Evolutionary conservation across 2,329 filamentous ascomycete genomes (phyloP).

Genomic region (Fusarium globosum): DNA sequence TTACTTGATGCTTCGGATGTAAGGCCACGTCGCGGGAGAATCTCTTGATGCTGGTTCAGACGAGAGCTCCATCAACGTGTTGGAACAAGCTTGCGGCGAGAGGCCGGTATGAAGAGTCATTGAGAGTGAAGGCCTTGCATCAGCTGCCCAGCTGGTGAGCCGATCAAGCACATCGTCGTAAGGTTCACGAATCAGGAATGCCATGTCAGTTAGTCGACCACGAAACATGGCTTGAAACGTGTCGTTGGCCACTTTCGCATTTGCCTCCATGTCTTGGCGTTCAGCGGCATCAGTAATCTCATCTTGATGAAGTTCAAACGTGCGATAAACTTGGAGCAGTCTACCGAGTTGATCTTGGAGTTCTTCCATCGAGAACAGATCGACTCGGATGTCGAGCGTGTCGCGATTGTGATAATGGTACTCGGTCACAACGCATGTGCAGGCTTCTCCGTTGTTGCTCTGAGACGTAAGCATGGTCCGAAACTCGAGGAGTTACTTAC

Average conservation of each 20-base stretch:
- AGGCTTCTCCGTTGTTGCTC: slow-evolving; percentile 58
- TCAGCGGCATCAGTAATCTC: slow-evolving; percentile 43
- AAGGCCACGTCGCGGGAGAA: slow-evolving; percentile 54
- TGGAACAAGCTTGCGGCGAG: slow-evolving; percentile 48
- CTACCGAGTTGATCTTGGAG: slow-evolving; percentile 49
- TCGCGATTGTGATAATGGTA: slow-evolving; percentile 53
- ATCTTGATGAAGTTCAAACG: slow-evolving; percentile 45
- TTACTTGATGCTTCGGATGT: slow-evolving; percentile 57
- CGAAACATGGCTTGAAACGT: slow-evolving; percentile 55
- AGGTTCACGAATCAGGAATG: slow-evolving; percentile 24
- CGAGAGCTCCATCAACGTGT: slow-evolving; percentile 49
- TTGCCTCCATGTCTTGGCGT: slow-evolving; percentile 38
- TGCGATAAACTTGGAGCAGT: slow-evolving; percentile 53
- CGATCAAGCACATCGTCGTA: slow-evolving; percentile 33
- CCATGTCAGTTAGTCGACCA: slow-evolving; percentile 30
- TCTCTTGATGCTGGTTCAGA: slow-evolving; percentile 46
- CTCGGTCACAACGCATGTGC: slow-evolving; percentile 61
- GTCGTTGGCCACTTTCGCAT: slow-evolving; percentile 49
- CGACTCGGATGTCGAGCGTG: slow-evolving; percentile 50
- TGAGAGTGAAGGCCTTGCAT: background rate
- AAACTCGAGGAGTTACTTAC: slow-evolving; percentile 46
- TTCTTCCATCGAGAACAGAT: slow-evolving; percentile 48
- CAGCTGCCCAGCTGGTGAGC: slow-evolving; percentile 40
- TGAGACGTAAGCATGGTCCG: slow-evolving; percentile 33
- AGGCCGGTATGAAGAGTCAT: too few species aligned